These are phyloP conservation scores for Buddleja alternifolia DNA, from an alignment of 257 asterid genomes.

Conservation along the genomic window DNA sequence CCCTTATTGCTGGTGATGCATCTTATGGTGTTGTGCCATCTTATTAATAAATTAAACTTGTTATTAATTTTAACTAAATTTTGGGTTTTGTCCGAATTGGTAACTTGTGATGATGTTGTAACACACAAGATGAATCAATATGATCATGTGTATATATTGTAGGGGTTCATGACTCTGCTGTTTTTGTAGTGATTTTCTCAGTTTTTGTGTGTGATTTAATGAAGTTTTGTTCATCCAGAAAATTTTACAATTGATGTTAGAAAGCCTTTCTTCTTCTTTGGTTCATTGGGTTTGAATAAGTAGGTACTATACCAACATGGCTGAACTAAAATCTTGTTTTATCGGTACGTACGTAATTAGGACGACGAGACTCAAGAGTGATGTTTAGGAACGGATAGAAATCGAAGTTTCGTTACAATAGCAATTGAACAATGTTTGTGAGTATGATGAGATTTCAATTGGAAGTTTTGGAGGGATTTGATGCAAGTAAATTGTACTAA, in stretches of 20 bases:
- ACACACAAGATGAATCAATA: constrained; percentile 1
- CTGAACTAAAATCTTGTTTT: too few relatives aligned
- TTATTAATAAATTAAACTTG: constrained; percentile 29
- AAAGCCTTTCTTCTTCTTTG: not conserved
- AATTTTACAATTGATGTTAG: not conserved
- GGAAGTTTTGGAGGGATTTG: too few relatives aligned
- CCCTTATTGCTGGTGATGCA: constrained; percentile 39
- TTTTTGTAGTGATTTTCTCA: constrained; percentile 28
- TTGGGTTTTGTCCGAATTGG: constrained; percentile 20
- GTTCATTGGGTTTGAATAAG: constrained; percentile 9
- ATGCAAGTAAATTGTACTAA: too few relatives aligned
- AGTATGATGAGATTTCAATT: too few relatives aligned
- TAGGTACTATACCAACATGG: too few relatives aligned
- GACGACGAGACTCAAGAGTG: too few relatives aligned
- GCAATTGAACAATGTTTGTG: too few relatives aligned
- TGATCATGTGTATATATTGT: constrained; percentile 22
- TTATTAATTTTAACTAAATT: not conserved
- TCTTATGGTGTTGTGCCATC: constrained; percentile 69
- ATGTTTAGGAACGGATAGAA: too few relatives aligned
- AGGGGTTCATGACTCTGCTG: constrained; percentile 12
- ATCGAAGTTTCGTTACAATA: too few relatives aligned
- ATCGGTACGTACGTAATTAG: too few relatives aligned
- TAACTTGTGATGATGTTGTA: not conserved
- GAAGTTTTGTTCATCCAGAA: not conserved
- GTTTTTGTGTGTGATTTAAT: constrained; percentile 20